Percentiles rank a stretch among this genome's conserved stretches.
Conservation (phyloP, 73 alveolate species). For the Stentor coeruleus region DNA sequence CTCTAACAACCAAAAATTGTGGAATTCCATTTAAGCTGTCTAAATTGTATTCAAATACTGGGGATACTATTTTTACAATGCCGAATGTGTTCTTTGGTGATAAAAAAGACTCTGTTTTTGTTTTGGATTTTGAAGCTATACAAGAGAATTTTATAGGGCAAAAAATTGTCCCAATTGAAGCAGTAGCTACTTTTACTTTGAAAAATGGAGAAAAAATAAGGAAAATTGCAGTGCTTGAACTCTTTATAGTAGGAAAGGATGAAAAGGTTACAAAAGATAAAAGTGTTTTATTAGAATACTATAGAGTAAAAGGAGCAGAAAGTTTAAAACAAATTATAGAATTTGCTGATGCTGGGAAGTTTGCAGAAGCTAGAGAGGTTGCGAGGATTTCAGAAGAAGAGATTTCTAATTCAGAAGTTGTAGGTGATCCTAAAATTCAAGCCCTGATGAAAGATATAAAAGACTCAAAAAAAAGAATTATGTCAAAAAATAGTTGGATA, state of each 20-base stretch:
- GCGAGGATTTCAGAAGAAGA: not conserved
- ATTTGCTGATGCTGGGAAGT: constrained; percentile 32
- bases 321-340: constrained; percentile 32
- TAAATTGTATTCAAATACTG: constrained; percentile 32
- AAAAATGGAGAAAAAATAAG: constrained; percentile 23
- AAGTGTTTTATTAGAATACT: constrained; percentile 37
- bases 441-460: not conserved
- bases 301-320: constrained; percentile 35
- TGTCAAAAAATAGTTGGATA: not conserved
- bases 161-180: not conserved
- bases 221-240: constrained; percentile 22
- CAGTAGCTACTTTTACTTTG: not conserved
- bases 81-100: not conserved
- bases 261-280: constrained; percentile 23
- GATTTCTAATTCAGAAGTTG: not conserved
- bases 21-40: constrained; percentile 26
- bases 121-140: not conserved
- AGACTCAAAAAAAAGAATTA: not conserved
- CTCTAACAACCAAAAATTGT: constrained; percentile 9
- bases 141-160: not conserved
- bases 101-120: constrained; percentile 1
- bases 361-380: constrained; percentile 27
- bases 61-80: constrained; percentile 4
- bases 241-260: constrained; percentile 6
- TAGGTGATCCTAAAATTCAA: not conserved